Conservation (phyloP, 306 rosid species). For the Psophocarpus tetragonolobus region DNA sequence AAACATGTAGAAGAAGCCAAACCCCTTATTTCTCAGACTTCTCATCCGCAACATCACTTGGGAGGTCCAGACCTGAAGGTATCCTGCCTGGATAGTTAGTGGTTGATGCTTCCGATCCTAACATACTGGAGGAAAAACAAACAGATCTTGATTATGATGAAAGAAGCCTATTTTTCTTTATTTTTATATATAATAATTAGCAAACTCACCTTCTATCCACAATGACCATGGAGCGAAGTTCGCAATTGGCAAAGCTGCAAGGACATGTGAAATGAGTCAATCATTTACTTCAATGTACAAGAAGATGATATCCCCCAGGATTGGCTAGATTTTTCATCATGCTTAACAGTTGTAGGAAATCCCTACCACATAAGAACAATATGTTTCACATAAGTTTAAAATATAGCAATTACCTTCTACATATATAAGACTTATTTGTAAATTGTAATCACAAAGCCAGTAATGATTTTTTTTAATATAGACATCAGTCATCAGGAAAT, state of each 20-base stretch:
- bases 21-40: conserved; percentile 33
- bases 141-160: conserved; percentile 14
- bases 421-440: neutral
- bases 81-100: conserved; percentile 71
- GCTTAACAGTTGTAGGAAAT: conserved; percentile 23
- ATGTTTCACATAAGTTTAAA: conserved; percentile 4
- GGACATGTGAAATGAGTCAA: conserved; percentile 16
- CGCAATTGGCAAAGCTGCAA: conserved; percentile 51
- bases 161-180: neutral
- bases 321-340: conserved; percentile 6
- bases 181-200: neutral
- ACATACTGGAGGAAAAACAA: conserved; percentile 54
- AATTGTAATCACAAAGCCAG: conserved; percentile 7
- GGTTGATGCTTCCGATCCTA: conserved; percentile 54
- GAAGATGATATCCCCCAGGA: neutral
- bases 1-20: conserved; percentile 21
- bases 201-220: conserved; percentile 46
- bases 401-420: conserved; percentile 10
- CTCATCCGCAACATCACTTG: conserved; percentile 50
- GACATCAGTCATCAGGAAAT: neutral
- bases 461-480: neutral
- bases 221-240: conserved; percentile 54
- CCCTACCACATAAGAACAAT: neutral
- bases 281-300: conserved; percentile 10
- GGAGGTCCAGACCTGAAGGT: conserved; percentile 59